These are phyloP conservation scores for Globisporangium middletonii DNA, from an alignment of 352 stramenopile species.

Conservation along the genomic window DNA sequence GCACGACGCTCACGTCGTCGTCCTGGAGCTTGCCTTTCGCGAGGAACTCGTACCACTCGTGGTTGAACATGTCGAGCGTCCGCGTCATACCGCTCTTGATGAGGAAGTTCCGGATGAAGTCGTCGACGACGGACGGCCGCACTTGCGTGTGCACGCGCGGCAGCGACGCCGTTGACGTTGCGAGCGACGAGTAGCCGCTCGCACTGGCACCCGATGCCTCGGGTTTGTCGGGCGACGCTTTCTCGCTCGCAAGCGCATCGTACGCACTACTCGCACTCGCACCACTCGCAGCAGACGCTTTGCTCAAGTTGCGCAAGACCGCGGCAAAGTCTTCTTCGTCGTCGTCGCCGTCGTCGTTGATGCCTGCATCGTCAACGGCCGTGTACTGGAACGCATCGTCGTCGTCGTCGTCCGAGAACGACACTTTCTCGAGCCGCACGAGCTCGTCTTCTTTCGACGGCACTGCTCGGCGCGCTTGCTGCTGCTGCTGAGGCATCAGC, in stretches of 20 bases:
- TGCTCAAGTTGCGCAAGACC: slow-evolving; percentile 67
- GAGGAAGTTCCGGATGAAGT: slow-evolving; percentile 95
- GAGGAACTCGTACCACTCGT: slow-evolving; percentile 94
- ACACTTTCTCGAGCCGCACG: slow-evolving; percentile 82
- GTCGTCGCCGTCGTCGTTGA: slow-evolving; percentile 42
- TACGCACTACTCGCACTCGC: slow-evolving; percentile 13
- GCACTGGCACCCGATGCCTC: slow-evolving; percentile 2
- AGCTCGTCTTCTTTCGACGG: slow-evolving; percentile 48
- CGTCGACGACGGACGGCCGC: slow-evolving; percentile 87
- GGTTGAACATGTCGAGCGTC: slow-evolving; percentile 93
- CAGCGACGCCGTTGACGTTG: slow-evolving; percentile 4
- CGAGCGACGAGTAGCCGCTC: slow-evolving; percentile 2
- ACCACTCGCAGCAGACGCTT: slow-evolving; percentile 22
- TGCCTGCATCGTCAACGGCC: slow-evolving; percentile 53
- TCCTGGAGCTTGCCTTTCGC: slow-evolving; percentile 89
- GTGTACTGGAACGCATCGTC: slow-evolving; percentile 73
- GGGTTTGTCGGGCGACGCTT: slow-evolving; percentile 8
- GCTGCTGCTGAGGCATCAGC: slow-evolving; percentile 15
- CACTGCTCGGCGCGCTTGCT: background rate
- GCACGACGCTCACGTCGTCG: slow-evolving; percentile 87
- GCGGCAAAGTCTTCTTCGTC: slow-evolving; percentile 82
- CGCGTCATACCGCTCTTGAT: slow-evolving; percentile 89
- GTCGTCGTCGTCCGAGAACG: slow-evolving; percentile 83
- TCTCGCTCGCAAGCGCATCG: slow-evolving; percentile 9
- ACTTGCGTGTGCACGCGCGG: slow-evolving; percentile 58